Base-by-base conservation (phyloP, 148 eudicot genomes). In the Vaccinium myrtillus region DNA sequence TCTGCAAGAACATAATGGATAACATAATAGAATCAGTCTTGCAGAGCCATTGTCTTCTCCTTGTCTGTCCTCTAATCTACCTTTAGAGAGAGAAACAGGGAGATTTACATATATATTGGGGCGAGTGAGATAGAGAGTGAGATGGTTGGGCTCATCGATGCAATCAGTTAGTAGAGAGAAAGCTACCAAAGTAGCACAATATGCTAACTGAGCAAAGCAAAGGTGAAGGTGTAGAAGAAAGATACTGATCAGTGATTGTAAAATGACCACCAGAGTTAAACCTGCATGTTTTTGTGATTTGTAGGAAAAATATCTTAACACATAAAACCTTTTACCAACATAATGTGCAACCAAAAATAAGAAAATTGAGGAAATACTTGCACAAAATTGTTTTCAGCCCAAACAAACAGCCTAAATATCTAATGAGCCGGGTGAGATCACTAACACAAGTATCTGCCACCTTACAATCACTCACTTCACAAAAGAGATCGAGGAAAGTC, bases 331-430 rank as follows among this genome's bases (percentile, higher is more conserved):
- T 27, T 25, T 69, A 27, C 74, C 39, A 36, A 67, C 25, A 25
- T 65, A 25, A 67, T 67, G 73, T 3, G 36, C 16, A 67, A 67
- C 74, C 39, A 69, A 25, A 69, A 36, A 27, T 15, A 27, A 27
- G 18, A 69, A 51, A 69, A 27, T 69, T 69, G 74, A 6, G 36
- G 27, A 23, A 21, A 2, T 11, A 23, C 23, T 23, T 23, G 10
- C 30, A 23, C 27, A 25, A 63, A 63, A 65, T 2, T 65, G 30
- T 65, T 63, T 63, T 65, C 30, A 65, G 32, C 23, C 71, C 71
- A 65, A 69, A 69, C 39, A 69, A 69, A 69, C 7, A 69, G 74
- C 74, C 39, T 25, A 69, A 69, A 12, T 69, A 27, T 96, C 74
- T 27, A 69, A 69, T 69, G 39, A 69, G 36, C 14, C 4, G 36